phyloP scores from a whole-genome alignment of 108 stramenopile species.

The Cyclotella cryptica region DNA sequence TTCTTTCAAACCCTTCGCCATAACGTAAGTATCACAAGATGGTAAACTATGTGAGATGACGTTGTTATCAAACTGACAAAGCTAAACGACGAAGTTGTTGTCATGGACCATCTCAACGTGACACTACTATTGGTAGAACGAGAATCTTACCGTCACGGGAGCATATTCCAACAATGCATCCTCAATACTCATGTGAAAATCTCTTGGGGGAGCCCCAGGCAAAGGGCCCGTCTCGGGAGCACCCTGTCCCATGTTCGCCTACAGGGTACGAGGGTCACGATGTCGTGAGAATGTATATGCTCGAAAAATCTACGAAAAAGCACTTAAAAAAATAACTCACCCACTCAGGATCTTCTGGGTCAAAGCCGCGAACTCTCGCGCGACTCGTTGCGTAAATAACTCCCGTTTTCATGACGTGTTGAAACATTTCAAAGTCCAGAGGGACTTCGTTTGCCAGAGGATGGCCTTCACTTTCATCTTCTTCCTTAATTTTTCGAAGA shows the following conservation, averaged over 20 bases:
- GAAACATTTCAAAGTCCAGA: constrained; percentile 49
- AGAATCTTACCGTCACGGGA: constrained; percentile 24
- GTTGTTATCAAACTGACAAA: background rate
- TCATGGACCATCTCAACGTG: no score
- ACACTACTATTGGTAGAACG: background rate
- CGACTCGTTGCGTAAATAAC: constrained; percentile 59
- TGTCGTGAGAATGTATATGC: background rate
- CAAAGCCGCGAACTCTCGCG: constrained; percentile 35
- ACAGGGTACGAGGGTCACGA: background rate
- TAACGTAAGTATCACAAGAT: background rate
- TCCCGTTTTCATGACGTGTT: constrained; percentile 56
- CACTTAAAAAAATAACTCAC: constrained; percentile 8
- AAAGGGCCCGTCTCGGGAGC: constrained; percentile 55
- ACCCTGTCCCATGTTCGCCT: constrained; percentile 49
- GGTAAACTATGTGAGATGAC: background rate
- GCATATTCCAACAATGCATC: constrained; percentile 59
- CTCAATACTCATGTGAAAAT: constrained; percentile 50
- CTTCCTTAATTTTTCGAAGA: constrained; percentile 1
- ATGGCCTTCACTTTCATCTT: constrained; percentile 16
- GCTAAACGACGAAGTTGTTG: no score
- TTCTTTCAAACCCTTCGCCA: constrained; percentile 21
- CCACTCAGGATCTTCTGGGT: constrained; percentile 25
- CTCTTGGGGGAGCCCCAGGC: constrained; percentile 46
- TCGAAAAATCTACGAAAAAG: constrained; percentile 2
- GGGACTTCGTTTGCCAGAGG: background rate